Evolutionary conservation across 1,284 basidiomycete genomes (phyloP).

Genomic region (Irpex sp.): DNA sequence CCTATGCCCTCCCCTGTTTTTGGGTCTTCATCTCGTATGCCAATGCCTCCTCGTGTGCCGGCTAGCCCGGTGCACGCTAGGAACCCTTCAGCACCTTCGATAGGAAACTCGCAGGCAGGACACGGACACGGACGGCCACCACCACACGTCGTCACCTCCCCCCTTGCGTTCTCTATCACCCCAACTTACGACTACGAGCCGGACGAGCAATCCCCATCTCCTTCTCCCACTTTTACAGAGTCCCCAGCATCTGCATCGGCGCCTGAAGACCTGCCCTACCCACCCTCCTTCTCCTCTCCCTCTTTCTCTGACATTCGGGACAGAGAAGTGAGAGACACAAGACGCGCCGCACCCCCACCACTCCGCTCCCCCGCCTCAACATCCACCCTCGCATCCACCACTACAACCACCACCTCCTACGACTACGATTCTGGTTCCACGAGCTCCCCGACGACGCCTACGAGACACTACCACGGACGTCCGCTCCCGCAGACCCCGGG

Average conservation of each 20-base stretch:
- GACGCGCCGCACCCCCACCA: neutral
- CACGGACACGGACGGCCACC: too few relatives aligned
- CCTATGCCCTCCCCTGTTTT: too few relatives aligned
- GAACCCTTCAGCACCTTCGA: neutral
- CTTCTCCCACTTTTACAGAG: neutral
- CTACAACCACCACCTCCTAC: neutral
- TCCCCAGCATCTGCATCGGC: too few relatives aligned
- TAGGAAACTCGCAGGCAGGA: too few relatives aligned
- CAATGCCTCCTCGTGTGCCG: neutral
- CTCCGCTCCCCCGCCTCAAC: slow-evolving; percentile 1
- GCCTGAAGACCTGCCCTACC: too few relatives aligned
- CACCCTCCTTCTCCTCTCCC: too few relatives aligned
- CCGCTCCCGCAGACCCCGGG: slow-evolving; percentile 27
- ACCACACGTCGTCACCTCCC: neutral
- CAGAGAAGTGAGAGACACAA: neutral
- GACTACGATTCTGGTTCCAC: slow-evolving; percentile 16
- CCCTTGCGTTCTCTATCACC: neutral
- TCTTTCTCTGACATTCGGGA: too few relatives aligned
- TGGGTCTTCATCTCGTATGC: neutral
- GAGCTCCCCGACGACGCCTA: slow-evolving; percentile 16
- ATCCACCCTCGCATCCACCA: neutral
- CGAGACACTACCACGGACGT: slow-evolving; percentile 27
- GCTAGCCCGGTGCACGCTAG: neutral
- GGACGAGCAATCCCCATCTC: neutral
- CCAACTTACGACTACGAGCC: neutral